A percentile compares a stretch with the other conserved stretches of the same genome.
phyloP scores from a whole-genome alignment of 2,329 filamentous ascomycete species.

The Oidium heveae region DNA sequence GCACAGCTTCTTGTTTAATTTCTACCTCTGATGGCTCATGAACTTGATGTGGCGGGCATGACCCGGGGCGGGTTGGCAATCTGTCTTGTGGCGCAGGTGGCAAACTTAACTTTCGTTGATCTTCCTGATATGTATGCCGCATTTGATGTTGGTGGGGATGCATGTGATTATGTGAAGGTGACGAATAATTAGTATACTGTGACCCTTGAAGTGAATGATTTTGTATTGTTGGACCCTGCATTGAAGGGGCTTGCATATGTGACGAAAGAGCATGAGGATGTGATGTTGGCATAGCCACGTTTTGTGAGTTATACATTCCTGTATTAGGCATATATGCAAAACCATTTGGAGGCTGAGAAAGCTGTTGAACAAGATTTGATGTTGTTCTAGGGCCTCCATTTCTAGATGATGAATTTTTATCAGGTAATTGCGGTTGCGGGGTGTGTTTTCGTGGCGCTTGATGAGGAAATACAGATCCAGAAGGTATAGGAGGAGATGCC shows the following conservation, averaged over 20 bases:
- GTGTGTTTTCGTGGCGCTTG: conserved; percentile 42
- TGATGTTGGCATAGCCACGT: conserved; percentile 8
- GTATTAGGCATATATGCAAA: conserved; percentile 73
- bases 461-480: conserved; percentile 19
- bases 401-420: conserved; percentile 55
- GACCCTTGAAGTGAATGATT: conserved; percentile 4
- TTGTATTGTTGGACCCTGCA: conserved; percentile 14
- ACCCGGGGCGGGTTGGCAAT: conserved; percentile 22
- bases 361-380: conserved; percentile 45
- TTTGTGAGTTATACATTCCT: conserved; percentile 54
- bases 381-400: conserved; percentile 54
- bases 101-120: conserved; percentile 48
- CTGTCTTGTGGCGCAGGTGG: conserved; percentile 39
- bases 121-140: conserved; percentile 50
- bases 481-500: conserved; percentile 60
- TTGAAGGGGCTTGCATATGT: conserved; percentile 13
- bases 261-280: conserved; percentile 13
- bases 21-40: conserved; percentile 22
- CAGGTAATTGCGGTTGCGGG: conserved; percentile 44
- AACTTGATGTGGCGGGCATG: conserved; percentile 32
- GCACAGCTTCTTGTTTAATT: conserved; percentile 21
- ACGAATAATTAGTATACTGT: conserved; percentile 19
- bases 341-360: conserved; percentile 38
- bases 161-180: conserved; percentile 12
- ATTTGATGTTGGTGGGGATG: conserved; percentile 19